phyloP scores from a whole-genome alignment of 345 rosid genomes.

The Heritiera littoralis region DNA sequence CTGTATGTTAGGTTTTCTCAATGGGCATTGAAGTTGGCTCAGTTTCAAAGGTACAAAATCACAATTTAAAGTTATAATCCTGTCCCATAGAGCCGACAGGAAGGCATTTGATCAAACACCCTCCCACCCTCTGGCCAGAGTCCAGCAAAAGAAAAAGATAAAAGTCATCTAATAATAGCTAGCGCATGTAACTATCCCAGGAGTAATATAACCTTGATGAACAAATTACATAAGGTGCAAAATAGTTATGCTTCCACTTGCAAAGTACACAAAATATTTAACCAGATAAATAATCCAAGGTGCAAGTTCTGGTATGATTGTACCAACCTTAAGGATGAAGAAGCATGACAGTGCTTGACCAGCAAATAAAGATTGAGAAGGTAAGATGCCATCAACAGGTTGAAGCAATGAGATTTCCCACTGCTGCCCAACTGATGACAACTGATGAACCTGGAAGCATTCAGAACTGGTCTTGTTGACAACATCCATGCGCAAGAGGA shows the following conservation, averaged over 20 bases:
- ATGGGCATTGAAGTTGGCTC: neutral
- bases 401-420: conserved; percentile 89
- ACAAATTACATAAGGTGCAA: neutral
- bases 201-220: neutral
- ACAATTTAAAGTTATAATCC: neutral
- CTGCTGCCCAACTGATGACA: conserved; percentile 72
- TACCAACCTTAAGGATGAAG: conserved; percentile 75
- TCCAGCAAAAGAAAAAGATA: neutral
- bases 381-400: conserved; percentile 59
- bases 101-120: neutral
- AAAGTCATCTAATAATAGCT: neutral
- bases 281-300: conserved; percentile 6
- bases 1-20: neutral
- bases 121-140: neutral
- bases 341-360: conserved; percentile 88
- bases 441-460: conserved; percentile 72
- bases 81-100: neutral
- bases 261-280: neutral
- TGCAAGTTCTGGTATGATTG: neutral
- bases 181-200: neutral
- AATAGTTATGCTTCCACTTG: conserved; percentile 3
- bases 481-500: conserved; percentile 82
- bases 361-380: conserved; percentile 61
- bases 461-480: conserved; percentile 72
- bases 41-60: neutral